Base-by-base conservation (phyloP, 2,329 filamentous ascomycete genomes). In the Hymenoscyphus albidus region DNA sequence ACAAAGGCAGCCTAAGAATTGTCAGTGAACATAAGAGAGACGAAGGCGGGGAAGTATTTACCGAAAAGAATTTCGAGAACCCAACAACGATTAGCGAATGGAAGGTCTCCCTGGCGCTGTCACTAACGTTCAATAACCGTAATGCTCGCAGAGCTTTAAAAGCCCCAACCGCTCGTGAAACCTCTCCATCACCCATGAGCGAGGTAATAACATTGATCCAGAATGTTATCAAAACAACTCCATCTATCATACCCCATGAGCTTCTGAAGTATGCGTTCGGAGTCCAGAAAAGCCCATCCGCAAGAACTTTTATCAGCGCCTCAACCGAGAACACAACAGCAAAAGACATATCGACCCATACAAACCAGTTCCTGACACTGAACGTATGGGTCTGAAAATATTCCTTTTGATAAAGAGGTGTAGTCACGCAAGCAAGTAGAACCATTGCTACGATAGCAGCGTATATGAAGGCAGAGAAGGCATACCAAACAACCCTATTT, bases 251-350 rank as follows among this genome's bases (percentile, higher is more conserved):
- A 6, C 95, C 96, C 95, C 95, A 99, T 0, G 93, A 94, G 74
- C 94, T 94, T 72, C 95, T 88, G 76, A 97, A 92, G 75, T 97
- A 99, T 2, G 96, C 96, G 77, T 99, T 97, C 0, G 95, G 95
- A 0, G 95, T 97, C 86, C 92, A 98, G 76, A 97, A 90, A 72
- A 97, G 90, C 7, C 95, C 95, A 78, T 99, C 95, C 0, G 95
- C 95, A 71, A 99, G 87, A 63, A 96, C 88, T 76, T 99, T 99
- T 79, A 99, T 93, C 5, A 88, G 73, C 0, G 93, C 92, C 77
- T 99, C 95, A 6, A 91, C 74, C 0, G 90, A 90, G 78, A 99
- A 99, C 14, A 99, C 78, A 1, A 90, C 77, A 1, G 94, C 93
- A 75, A 99, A 99, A 6, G 91, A 89, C 77, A 96, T 82, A 76